These are phyloP conservation scores for Chionographis japonica DNA, from an alignment of 106 monocot genomes.

Conservation along the genomic window DNA sequence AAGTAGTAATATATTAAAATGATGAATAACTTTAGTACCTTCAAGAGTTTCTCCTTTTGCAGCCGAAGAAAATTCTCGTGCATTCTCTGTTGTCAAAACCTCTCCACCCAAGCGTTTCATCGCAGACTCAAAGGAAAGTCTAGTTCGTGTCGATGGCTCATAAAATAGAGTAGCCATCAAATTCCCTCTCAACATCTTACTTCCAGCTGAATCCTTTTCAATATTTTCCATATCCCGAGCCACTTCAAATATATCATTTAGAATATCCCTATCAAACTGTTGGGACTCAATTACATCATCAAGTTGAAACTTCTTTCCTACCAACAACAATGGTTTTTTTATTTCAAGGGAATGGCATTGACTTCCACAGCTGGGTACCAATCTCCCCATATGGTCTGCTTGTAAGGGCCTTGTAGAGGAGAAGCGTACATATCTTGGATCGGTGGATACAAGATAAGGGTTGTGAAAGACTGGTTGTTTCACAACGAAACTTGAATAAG, in stretches of 20 bases:
- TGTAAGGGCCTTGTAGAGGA: not conserved
- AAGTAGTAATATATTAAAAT: not conserved
- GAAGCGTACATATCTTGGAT: not conserved
- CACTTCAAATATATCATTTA: slow-evolving; percentile 76
- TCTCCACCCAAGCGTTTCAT: slow-evolving; percentile 97
- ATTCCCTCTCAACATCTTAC: slow-evolving; percentile 63
- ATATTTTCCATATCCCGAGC: slow-evolving; percentile 83
- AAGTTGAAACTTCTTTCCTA: slow-evolving; percentile 53
- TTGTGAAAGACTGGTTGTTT: not conserved
- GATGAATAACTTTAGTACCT: slow-evolving; percentile 30
- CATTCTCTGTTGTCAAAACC: slow-evolving; percentile 96
- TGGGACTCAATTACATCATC: slow-evolving; percentile 93
- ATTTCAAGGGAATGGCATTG: slow-evolving; percentile 7
- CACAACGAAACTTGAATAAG: not conserved
- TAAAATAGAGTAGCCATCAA: slow-evolving; percentile 98
- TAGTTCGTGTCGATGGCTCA: slow-evolving; percentile 94
- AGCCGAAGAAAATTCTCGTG: slow-evolving; percentile 94
- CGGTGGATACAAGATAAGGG: not conserved
- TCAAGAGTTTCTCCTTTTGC: slow-evolving; percentile 99
- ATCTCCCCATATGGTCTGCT: not conserved
- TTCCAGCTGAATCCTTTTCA: slow-evolving; percentile 52
- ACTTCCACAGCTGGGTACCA: not conserved
- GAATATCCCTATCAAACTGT: slow-evolving; percentile 71
- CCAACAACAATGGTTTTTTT: slow-evolving; percentile 8
- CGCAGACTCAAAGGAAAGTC: slow-evolving; percentile 96